Evolutionary conservation across 768 basidiomycete species (phyloP).

Genomic region (Roridomyces roridus): DNA sequence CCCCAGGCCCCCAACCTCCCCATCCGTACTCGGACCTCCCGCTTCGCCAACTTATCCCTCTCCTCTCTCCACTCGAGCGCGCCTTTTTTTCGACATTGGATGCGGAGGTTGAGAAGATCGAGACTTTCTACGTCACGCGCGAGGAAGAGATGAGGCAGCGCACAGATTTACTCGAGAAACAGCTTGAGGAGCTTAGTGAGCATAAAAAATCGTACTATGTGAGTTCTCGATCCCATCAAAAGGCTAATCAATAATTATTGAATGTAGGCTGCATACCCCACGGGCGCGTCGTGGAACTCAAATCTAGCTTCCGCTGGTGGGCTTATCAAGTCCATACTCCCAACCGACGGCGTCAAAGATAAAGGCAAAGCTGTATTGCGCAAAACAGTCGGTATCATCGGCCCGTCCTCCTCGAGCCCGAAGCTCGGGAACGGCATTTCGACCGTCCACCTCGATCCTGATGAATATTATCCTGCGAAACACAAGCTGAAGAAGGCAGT

Average conservation of each 20-base stretch:
- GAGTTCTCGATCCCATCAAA: conserved; percentile 23
- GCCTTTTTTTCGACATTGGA: conserved; percentile 84
- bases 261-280: conserved; percentile 14
- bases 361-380: conserved; percentile 7
- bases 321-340: conserved; percentile 16
- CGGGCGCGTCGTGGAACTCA: conserved; percentile 2
- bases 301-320: conserved; percentile 4
- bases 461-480: conserved; percentile 85
- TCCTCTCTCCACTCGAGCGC: conserved; percentile 64
- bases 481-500: conserved; percentile 84
- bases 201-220: conserved; percentile 71
- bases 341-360: conserved; percentile 8
- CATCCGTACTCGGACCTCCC: conserved; percentile 41
- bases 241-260: not conserved
- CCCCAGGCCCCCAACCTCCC: conserved; percentile 17
- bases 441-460: conserved; percentile 58
- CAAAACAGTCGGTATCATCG: no score
- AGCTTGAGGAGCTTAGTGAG: conserved; percentile 76
- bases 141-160: conserved; percentile 66
- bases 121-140: conserved; percentile 77
- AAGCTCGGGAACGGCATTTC: not conserved
- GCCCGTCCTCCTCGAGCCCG: not conserved
- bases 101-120: conserved; percentile 82
- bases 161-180: conserved; percentile 58
- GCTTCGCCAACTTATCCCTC: conserved; percentile 54